These are phyloP conservation scores for Schizosaccharomyces versatilis DNA, from an alignment of 1,139 yeast species.

Conservation along the genomic window DNA sequence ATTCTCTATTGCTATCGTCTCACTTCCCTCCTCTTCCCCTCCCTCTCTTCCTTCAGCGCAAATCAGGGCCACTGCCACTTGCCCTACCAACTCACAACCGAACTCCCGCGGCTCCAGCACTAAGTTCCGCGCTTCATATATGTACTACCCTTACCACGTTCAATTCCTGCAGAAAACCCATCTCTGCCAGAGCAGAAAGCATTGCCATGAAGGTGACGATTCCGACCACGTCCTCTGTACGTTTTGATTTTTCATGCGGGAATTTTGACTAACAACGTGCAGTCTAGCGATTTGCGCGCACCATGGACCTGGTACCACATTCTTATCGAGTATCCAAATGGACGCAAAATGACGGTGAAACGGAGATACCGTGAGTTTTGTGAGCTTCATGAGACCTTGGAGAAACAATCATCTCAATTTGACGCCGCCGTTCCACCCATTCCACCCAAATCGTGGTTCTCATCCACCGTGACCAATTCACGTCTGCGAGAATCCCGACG, in stretches of 20 bases:
- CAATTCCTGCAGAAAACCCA: too few relatives aligned
- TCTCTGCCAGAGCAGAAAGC: not conserved
- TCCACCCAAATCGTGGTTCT: not conserved
- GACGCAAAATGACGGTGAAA: not conserved
- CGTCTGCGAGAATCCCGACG: constrained; percentile 1
- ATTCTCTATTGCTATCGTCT: too few relatives aligned
- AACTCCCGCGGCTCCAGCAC: too few relatives aligned
- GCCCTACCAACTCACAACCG: too few relatives aligned
- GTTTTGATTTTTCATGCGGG: not conserved
- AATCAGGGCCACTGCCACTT: too few relatives aligned
- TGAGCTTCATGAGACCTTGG: not conserved
- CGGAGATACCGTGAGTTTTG: not conserved
- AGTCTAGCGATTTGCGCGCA: not conserved
- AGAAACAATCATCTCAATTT: not conserved
- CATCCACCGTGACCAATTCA: not conserved
- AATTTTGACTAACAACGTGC: not conserved
- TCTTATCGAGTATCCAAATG: not conserved
- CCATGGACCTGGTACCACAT: not conserved
- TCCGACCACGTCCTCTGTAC: not conserved
- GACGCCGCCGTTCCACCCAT: not conserved
- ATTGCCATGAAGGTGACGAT: not conserved
- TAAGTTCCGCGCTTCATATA: too few relatives aligned
- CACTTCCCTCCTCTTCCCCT: too few relatives aligned
- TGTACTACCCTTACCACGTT: too few relatives aligned
- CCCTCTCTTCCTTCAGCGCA: too few relatives aligned